Base-by-base conservation (phyloP, 1,284 basidiomycete species). In the Mycosarcoma mackinlayi region DNA sequence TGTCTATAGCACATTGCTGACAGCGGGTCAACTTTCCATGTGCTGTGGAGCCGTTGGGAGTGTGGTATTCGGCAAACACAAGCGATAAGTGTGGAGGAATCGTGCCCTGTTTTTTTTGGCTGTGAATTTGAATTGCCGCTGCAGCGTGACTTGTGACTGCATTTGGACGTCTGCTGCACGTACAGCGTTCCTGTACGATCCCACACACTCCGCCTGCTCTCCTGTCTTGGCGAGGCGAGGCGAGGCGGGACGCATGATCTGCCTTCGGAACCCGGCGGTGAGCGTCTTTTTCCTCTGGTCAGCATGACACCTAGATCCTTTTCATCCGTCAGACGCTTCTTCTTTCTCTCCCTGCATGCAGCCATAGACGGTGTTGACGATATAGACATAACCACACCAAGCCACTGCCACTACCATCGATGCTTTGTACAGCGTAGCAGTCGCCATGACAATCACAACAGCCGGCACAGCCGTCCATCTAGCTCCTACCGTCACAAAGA, bases 401-500 rank as follows among this genome's bases (percentile, higher is more conserved):
- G n/a, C n/a, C n/a, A n/a, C n/a, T 16, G 34, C 16, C 2, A 7
- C 7, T 35, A 10, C 34, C 37, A 28, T 40, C 14, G 16, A 33
- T 40, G 48, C 10, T 21, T 23, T 6, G 7, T 23, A 31, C 30
- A 24, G 30, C 33, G 23, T 57, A 45, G 28, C 21, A 4, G 6
- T 3, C 16, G 19, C 31, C 13, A 81, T 81, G 79, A 73, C 76
- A 6, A 73, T 81, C 62, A 72, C 76, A 3, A 81, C 79, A 16
- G 55, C 65, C 19, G 75, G 75, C 30, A 52, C 62, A 6, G 71
- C 71, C 13, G 71, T 71, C 31, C 59, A 78, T 35, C 63, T 81
- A 8, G 59, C 80, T 23, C 80, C 80, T 3, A 75, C 70, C n/a
- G 70, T 82, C 30, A 59, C 80, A 35, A 73, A 72, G 37, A 78